Evolutionary conservation across 2,329 filamentous ascomycete species (phyloP).

Genomic region (Rachicladosporium sp.): DNA sequence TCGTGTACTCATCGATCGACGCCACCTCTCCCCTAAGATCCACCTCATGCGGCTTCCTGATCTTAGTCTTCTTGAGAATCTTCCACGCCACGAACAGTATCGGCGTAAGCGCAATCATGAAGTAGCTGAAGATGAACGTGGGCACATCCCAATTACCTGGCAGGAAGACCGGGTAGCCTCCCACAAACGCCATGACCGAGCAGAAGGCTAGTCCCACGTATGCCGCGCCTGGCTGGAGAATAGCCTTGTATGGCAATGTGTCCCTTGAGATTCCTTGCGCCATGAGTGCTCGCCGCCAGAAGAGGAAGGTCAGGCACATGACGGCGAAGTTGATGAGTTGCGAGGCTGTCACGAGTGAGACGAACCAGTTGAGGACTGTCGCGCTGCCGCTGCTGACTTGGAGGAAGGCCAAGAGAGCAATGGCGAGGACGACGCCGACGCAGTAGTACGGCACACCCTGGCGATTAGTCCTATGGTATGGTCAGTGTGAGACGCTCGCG

Average conservation of each 20-base stretch:
- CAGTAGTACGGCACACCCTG: constrained; percentile 65
- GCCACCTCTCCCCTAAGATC: constrained; percentile 52
- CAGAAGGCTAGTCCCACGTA: constrained; percentile 48
- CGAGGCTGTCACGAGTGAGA: constrained; percentile 58
- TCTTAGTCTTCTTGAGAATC: constrained; percentile 50
- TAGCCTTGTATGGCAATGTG: constrained; percentile 53
- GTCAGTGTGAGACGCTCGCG: no score
- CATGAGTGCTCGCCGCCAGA: constrained; percentile 55
- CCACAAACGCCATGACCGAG: constrained; percentile 56
- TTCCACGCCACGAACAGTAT: constrained; percentile 61
- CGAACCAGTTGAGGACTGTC: constrained; percentile 59
- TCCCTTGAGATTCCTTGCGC: constrained; percentile 56
- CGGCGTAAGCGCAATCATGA: constrained; percentile 60
- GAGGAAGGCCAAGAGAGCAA: constrained; percentile 60
- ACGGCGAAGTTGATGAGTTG: constrained; percentile 60
- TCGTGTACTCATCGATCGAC: constrained; percentile 38
- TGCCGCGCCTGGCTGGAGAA: constrained; percentile 57
- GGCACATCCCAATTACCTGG: constrained; percentile 53
- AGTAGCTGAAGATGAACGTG: constrained; percentile 61
- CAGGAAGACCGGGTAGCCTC: constrained; percentile 65
- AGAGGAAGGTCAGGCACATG: constrained; percentile 58
- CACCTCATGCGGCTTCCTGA: constrained; percentile 44
- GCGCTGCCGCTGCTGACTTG: constrained; percentile 55
- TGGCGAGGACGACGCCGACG: constrained; percentile 50
- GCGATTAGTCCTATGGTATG: constrained; percentile 39